phyloP scores from a whole-genome alignment of 768 basidiomycete genomes.

The Phylloporus sp. region DNA sequence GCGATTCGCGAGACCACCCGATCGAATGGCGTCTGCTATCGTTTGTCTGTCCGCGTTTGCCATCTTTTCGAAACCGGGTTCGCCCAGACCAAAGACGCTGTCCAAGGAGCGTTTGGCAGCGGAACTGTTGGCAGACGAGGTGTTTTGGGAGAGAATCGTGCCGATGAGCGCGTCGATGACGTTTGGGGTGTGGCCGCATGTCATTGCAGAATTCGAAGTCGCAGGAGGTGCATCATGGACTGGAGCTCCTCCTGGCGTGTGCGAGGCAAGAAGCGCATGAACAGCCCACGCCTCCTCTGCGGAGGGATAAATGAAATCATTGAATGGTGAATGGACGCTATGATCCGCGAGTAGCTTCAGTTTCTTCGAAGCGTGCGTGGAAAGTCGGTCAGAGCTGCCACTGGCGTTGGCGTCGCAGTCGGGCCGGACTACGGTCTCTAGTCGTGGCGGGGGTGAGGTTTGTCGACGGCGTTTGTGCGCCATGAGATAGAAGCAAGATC shows the following conservation, averaged over 20 bases:
- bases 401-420: background rate
- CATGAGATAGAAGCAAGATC: background rate
- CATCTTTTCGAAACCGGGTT: constrained; percentile 42
- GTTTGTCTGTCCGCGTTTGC: constrained; percentile 37
- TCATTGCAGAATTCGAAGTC: constrained; percentile 37
- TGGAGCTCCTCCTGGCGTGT: constrained; percentile 33
- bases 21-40: constrained; percentile 47
- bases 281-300: constrained; percentile 37
- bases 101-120: constrained; percentile 48
- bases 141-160: constrained; percentile 59
- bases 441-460: background rate
- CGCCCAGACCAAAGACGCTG: constrained; percentile 42
- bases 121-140: constrained; percentile 45
- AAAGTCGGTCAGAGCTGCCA: background rate
- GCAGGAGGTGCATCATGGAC: constrained; percentile 23
- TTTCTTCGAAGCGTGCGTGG: constrained; percentile 37
- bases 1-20: constrained; percentile 56
- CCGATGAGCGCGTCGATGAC: constrained; percentile 55
- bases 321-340: constrained; percentile 42
- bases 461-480: constrained; percentile 15
- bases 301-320: constrained; percentile 42
- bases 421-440: background rate
- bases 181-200: constrained; percentile 45
- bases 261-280: constrained; percentile 36
- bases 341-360: constrained; percentile 45